These are phyloP conservation scores for Aspergillus sp. DNA, from an alignment of 2,329 filamentous ascomycete genomes.

Conservation along the genomic window DNA sequence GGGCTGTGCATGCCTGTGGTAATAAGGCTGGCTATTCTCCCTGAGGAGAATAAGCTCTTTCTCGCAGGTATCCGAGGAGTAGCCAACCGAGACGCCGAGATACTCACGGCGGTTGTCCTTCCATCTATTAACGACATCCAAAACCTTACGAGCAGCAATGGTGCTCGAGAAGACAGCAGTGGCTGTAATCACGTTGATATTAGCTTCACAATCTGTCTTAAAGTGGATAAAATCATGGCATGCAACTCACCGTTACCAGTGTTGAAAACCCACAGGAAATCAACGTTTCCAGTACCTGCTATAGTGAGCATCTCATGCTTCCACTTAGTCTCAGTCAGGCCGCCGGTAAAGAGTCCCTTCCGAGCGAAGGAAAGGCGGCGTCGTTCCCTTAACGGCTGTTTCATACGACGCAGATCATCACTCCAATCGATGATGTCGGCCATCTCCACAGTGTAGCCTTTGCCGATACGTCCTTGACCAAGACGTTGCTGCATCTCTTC, in stretches of 20 bases:
- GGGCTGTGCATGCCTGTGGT: not conserved
- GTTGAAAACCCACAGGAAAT: slow-evolving; percentile 45
- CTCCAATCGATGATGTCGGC: slow-evolving; percentile 35
- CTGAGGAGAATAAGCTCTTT: slow-evolving; percentile 34
- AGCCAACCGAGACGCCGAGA: slow-evolving; percentile 35
- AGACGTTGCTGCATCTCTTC: slow-evolving; percentile 25
- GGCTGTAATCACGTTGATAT: slow-evolving; percentile 22
- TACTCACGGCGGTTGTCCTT: slow-evolving; percentile 30
- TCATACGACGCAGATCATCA: slow-evolving; percentile 36
- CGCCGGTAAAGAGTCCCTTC: slow-evolving; percentile 37
- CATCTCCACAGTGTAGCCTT: slow-evolving; percentile 27
- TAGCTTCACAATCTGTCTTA: slow-evolving; percentile 6
- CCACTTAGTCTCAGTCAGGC: slow-evolving; percentile 35
- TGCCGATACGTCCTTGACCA: slow-evolving; percentile 36
- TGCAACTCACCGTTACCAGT: slow-evolving; percentile 41
- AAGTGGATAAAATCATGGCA: not conserved
- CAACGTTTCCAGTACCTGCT: slow-evolving; percentile 36
- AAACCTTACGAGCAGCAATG: slow-evolving; percentile 33
- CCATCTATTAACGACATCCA: slow-evolving; percentile 32
- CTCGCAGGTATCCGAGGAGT: slow-evolving; percentile 42
- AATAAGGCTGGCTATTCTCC: slow-evolving; percentile 7
- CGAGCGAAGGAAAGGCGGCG: slow-evolving; percentile 44
- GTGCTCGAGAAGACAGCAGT: slow-evolving; percentile 42
- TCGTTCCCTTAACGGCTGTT: slow-evolving; percentile 35
- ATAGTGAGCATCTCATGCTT: slow-evolving; percentile 35